These are phyloP conservation scores for Francoa sonchifolia DNA, from an alignment of 441 rosid genomes.

Conservation along the genomic window DNA sequence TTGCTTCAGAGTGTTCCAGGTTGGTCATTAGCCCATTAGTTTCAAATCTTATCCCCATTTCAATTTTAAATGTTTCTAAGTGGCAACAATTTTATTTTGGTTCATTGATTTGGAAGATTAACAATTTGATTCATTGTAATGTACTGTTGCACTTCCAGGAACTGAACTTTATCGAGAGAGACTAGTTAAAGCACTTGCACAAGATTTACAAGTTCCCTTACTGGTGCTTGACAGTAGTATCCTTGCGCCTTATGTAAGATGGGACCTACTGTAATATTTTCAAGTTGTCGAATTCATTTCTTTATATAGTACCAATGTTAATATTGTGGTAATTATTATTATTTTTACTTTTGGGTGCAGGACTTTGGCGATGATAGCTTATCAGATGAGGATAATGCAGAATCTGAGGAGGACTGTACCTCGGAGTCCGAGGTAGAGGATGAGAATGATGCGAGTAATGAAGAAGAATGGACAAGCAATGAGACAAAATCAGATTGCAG, in stretches of 20 bases:
- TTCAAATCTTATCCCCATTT: conserved; percentile 1
- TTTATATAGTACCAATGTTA: conserved; percentile 5
- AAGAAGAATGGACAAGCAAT: conserved; percentile 59
- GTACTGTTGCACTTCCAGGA: conserved; percentile 32
- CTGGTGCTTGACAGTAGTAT: conserved; percentile 82
- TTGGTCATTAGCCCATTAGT: conserved; percentile 12
- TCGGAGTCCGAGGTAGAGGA: conserved; percentile 82
- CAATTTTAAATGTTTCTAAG: neutral
- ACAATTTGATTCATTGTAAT: conserved; percentile 10
- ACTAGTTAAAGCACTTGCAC: conserved; percentile 84
- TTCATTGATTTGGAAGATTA: conserved; percentile 1
- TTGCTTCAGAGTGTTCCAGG: conserved; percentile 96
- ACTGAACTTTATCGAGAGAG: conserved; percentile 93
- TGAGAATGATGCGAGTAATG: conserved; percentile 64
- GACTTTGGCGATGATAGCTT: conserved; percentile 61
- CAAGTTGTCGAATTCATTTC: neutral
- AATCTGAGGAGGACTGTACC: conserved; percentile 47
- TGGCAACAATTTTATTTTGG: neutral
- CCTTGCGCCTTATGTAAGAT: conserved; percentile 90
- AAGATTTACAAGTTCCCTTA: conserved; percentile 68
- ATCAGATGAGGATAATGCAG: conserved; percentile 45
- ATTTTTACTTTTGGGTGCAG: conserved; percentile 29
- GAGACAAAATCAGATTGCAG: conserved; percentile 56
- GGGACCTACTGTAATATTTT: conserved; percentile 11
- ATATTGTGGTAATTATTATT: conserved; percentile 12